Evolutionary conservation across 768 basidiomycete genomes (phyloP).

Genomic region (Kwoniella shandongensis): DNA sequence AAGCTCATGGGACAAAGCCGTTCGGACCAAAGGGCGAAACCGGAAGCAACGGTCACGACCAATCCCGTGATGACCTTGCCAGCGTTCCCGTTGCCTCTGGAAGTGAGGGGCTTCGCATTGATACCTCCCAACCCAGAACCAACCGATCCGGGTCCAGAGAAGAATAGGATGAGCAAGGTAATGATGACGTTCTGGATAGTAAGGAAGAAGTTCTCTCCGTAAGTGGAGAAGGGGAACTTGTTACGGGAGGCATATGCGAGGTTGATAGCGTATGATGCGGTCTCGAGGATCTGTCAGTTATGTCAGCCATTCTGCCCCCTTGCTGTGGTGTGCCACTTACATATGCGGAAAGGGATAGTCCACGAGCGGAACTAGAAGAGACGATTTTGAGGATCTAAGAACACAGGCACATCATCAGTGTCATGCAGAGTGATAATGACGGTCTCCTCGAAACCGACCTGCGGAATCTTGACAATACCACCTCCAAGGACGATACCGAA

Average conservation of each 20-base stretch:
- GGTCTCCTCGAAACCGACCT: conserved; percentile 62
- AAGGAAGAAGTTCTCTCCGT: conserved; percentile 95
- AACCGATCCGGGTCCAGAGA: conserved; percentile 46
- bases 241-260: conserved; percentile 82
- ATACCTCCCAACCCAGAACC: conserved; percentile 3
- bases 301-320: too few relatives aligned
- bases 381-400: conserved; percentile 49
- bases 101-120: conserved; percentile 8
- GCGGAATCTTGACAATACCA: conserved; percentile 93
- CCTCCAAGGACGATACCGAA: conserved; percentile 87
- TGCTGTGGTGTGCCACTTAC: conserved; percentile 50
- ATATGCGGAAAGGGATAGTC: conserved; percentile 82
- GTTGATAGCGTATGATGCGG: conserved; percentile 83
- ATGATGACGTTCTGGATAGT: conserved; percentile 84
- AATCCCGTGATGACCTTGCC: conserved; percentile 36
- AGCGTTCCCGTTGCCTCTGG: conserved; percentile 20
- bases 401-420: too few relatives aligned
- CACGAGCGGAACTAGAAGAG: conserved; percentile 66
- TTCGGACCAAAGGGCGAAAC: conserved; percentile 38
- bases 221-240: conserved; percentile 90
- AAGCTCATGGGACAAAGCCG: conserved; percentile 37
- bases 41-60: conserved; percentile 27
- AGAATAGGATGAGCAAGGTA: conserved; percentile 78
- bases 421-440: not conserved
- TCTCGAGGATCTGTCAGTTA: conserved; percentile 64